Percentiles rank a stretch among this genome's conserved stretches.
Evolutionary conservation across 2,329 filamentous ascomycete genomes (phyloP).

Genomic region (Pyrenochaeta sp.): DNA sequence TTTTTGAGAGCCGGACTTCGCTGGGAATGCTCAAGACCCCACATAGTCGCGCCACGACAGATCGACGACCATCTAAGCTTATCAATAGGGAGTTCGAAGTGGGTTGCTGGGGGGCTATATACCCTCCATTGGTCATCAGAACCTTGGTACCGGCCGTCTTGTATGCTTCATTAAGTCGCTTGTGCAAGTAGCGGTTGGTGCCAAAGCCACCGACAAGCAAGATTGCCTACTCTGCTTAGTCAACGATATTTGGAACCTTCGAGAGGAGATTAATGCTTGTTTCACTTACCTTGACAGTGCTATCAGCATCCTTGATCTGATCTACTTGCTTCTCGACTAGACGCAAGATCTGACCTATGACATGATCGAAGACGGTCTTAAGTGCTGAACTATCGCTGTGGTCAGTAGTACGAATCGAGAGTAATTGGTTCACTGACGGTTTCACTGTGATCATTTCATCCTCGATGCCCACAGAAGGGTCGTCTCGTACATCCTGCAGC

Average conservation of each 20-base stretch:
- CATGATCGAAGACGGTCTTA: constrained; percentile 6
- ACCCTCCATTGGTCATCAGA: constrained; percentile 3
- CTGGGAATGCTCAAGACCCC: constrained; percentile 7
- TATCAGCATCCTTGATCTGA: constrained; percentile 1
- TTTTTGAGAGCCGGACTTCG: not conserved
- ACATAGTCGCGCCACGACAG: constrained; percentile 15
- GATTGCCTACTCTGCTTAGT: constrained; percentile 12
- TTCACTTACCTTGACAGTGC: constrained; percentile 1
- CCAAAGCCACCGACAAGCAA: constrained; percentile 19
- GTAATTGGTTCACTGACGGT: not conserved
- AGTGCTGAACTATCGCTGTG: not conserved
- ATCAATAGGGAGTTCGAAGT: not conserved
- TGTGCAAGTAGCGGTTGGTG: constrained; percentile 16
- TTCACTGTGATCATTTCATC: constrained; percentile 2
- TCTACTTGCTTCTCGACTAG: constrained; percentile 8
- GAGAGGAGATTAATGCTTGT: not conserved
- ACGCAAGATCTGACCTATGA: constrained; percentile 2
- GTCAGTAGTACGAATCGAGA: not conserved
- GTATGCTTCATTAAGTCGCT: constrained; percentile 7
- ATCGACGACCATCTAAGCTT: constrained; percentile 15
- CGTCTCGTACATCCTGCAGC: constrained; percentile 1
- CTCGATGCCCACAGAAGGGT: constrained; percentile 1
- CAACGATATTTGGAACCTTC: not conserved
- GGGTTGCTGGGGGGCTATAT: not conserved
- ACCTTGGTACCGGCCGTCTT: constrained; percentile 14